A percentile compares a stretch with the other conserved stretches of the same genome.
phyloP scores from a whole-genome alignment of 2,329 filamentous ascomycete genomes.

The Nannizziopsis arthrosporioides region DNA sequence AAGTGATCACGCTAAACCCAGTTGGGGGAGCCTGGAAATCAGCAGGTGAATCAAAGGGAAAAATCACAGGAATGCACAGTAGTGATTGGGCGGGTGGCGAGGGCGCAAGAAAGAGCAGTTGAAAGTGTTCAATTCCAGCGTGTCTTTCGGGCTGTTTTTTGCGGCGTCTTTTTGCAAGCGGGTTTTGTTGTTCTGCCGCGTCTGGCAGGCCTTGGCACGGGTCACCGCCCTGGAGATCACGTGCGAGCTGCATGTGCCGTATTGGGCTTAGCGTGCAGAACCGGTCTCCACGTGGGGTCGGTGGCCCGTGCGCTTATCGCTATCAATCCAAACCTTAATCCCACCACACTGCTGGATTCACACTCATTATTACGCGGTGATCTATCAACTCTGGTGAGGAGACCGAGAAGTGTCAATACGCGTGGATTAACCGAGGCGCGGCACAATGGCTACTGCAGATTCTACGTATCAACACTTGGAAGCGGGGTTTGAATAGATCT shows the following conservation, averaged over 20 bases:
- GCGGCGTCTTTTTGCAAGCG: neutral
- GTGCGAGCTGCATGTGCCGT: neutral
- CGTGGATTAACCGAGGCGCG: too few relatives aligned
- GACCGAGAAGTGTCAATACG: too few relatives aligned
- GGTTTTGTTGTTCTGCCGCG: constrained; percentile 12
- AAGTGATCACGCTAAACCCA: constrained; percentile 13
- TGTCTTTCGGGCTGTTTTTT: constrained; percentile 17
- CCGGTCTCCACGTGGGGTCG: neutral
- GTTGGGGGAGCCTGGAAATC: constrained; percentile 23
- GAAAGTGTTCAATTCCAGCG: constrained; percentile 30
- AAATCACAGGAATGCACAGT: constrained; percentile 2
- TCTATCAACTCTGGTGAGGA: too few relatives aligned
- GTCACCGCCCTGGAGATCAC: constrained; percentile 5
- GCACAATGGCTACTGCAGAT: too few relatives aligned
- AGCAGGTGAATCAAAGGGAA: constrained; percentile 19
- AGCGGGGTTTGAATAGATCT: neutral
- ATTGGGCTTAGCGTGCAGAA: neutral
- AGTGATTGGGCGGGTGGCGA: constrained; percentile 9
- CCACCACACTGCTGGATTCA: too few relatives aligned
- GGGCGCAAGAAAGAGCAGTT: constrained; percentile 25
- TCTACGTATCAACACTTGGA: too few relatives aligned
- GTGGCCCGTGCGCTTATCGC: neutral
- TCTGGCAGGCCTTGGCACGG: neutral
- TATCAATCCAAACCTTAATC: too few relatives aligned
- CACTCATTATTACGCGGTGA: too few relatives aligned